Evolutionary conservation across 352 stramenopile species (phyloP).

Genomic region (Phytophthora cryptogea): DNA sequence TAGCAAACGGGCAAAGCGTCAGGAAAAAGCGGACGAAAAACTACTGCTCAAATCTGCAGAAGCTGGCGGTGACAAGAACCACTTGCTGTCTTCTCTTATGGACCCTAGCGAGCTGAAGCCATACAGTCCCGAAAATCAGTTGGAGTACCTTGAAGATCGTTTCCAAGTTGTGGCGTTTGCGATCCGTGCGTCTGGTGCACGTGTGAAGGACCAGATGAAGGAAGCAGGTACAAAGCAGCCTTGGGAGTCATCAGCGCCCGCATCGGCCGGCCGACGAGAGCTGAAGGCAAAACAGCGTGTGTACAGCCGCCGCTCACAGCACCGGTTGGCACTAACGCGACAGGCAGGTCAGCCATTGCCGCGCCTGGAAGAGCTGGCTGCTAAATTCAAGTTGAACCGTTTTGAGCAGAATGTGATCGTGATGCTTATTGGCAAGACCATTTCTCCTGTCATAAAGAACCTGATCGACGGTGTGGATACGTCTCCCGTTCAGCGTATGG

Average conservation of each 20-base stretch:
- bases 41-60: slow-evolving; percentile 30
- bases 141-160: slow-evolving; percentile 89
- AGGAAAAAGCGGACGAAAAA: slow-evolving; percentile 31
- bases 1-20: slow-evolving; percentile 36
- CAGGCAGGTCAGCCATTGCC: slow-evolving; percentile 65
- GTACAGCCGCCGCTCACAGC: slow-evolving; percentile 66
- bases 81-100: slow-evolving; percentile 47
- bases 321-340: slow-evolving; percentile 65
- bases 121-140: slow-evolving; percentile 84
- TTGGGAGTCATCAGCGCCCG: slow-evolving; percentile 69
- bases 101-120: slow-evolving; percentile 69
- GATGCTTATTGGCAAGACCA: slow-evolving; percentile 90
- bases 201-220: slow-evolving; percentile 91
- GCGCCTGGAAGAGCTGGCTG: slow-evolving; percentile 73
- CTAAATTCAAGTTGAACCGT: slow-evolving; percentile 83
- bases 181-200: slow-evolving; percentile 79
- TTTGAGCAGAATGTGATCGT: slow-evolving; percentile 92
- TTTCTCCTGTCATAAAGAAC: slow-evolving; percentile 90
- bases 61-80: slow-evolving; percentile 26
- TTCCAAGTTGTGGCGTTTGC: slow-evolving; percentile 90
- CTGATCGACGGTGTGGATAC: slow-evolving; percentile 86
- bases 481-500: slow-evolving; percentile 86
- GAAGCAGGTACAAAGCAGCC: slow-evolving; percentile 84
- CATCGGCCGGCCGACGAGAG: slow-evolving; percentile 69
- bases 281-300: slow-evolving; percentile 89